Percentiles rank a stretch among this genome's conserved stretches.
These are phyloP conservation scores for Fistulifera pelliculosa DNA, from an alignment of 108 stramenopile genomes.

Conservation along the genomic window DNA sequence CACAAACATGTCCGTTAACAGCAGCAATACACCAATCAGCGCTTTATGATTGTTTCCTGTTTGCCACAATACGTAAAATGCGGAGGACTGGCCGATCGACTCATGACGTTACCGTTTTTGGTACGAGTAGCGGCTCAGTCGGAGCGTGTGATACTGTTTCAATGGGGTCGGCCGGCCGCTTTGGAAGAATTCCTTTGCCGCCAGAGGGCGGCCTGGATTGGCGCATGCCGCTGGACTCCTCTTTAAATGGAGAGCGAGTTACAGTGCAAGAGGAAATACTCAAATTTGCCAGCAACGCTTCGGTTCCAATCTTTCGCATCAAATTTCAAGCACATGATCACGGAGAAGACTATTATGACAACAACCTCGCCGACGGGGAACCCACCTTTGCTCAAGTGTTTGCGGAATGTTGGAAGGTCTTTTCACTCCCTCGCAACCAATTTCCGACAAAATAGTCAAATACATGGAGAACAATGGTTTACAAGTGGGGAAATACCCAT, in stretches of 20 bases:
- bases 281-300: neutral
- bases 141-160: conserved; percentile 28
- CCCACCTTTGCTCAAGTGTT: conserved; percentile 8
- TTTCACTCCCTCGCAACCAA: conserved; percentile 34
- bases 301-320: conserved; percentile 11
- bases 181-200: conserved; percentile 43
- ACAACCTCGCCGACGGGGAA: neutral
- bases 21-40: conserved; percentile 13
- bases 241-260: conserved; percentile 11
- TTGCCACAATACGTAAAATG: conserved; percentile 18
- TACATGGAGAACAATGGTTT: conserved; percentile 16
- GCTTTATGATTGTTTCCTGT: conserved; percentile 29
- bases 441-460: conserved; percentile 16
- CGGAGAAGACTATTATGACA: conserved; percentile 6
- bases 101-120: conserved; percentile 32
- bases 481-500: conserved; percentile 25
- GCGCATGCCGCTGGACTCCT: conserved; percentile 24
- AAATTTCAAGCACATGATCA: conserved; percentile 10
- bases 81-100: conserved; percentile 40
- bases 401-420: conserved; percentile 9
- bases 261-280: conserved; percentile 4
- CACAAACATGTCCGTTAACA: conserved; percentile 11
- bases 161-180: conserved; percentile 33
- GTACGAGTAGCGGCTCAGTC: conserved; percentile 22
- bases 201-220: conserved; percentile 35